Percentiles rank a stretch among this genome's conserved stretches.
Evolutionary conservation across 345 rosid species (phyloP).

Genomic region (Raphanus sativus): DNA sequence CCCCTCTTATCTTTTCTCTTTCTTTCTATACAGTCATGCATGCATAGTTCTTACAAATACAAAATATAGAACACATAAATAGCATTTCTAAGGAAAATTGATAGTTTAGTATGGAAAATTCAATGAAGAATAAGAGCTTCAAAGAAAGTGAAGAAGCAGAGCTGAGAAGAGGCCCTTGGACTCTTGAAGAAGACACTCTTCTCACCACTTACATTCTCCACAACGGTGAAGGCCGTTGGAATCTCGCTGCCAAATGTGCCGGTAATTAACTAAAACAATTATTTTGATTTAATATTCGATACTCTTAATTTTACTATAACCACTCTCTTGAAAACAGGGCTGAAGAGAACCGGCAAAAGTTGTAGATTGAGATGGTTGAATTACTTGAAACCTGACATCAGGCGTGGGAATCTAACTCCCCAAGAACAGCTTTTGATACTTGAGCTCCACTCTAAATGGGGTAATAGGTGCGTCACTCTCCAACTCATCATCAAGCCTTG

Average conservation of each 20-base stretch:
- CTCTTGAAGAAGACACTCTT: slow-evolving; percentile 80
- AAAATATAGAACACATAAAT: not conserved
- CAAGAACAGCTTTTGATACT: slow-evolving; percentile 84
- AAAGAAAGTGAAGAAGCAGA: slow-evolving; percentile 32
- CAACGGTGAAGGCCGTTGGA: slow-evolving; percentile 94
- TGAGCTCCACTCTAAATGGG: slow-evolving; percentile 93
- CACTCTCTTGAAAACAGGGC: slow-evolving; percentile 41
- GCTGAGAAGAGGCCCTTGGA: slow-evolving; percentile 84
- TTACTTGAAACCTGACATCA: slow-evolving; percentile 85
- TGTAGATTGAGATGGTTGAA: slow-evolving; percentile 94
- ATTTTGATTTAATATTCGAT: not conserved
- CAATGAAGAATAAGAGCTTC: slow-evolving; percentile 44
- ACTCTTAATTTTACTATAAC: not conserved
- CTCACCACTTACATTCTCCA: slow-evolving; percentile 62
- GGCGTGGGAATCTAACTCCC: slow-evolving; percentile 82
- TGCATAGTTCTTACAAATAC: slow-evolving; percentile 16
- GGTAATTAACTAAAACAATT: slow-evolving; percentile 39
- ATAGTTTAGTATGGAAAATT: slow-evolving; percentile 10
- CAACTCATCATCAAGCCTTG: not conserved
- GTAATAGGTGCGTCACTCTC: slow-evolving; percentile 59
- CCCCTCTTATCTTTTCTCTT: not conserved
- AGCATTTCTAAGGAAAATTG: not conserved
- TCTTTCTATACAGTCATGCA: slow-evolving; percentile 7
- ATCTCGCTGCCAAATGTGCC: slow-evolving; percentile 69
- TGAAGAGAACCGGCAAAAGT: slow-evolving; percentile 89